A percentile compares a stretch with the other conserved stretches of the same genome.
Evolutionary conservation across 2,329 filamentous ascomycete species (phyloP).

Genomic region (Fusarium illudens): DNA sequence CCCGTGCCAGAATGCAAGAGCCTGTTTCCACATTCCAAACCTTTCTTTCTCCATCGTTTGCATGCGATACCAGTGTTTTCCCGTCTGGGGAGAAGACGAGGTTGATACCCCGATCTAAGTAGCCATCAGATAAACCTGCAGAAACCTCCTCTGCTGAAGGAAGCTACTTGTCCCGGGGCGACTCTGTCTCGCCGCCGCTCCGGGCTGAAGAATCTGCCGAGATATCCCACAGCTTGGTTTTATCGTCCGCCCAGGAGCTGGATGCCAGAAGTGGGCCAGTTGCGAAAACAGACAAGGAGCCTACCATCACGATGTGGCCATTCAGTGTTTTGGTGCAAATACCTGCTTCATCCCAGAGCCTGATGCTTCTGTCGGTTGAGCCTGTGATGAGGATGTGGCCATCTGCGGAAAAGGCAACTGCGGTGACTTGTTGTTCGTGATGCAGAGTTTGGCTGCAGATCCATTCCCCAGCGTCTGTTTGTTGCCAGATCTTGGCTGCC

Average conservation of each 20-base stretch:
- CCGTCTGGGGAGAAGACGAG: background rate
- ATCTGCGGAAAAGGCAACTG: background rate
- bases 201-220: background rate
- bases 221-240: background rate
- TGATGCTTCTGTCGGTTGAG: background rate
- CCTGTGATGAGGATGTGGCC: background rate
- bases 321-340: background rate
- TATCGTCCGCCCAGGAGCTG: too few relatives aligned
- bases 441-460: background rate
- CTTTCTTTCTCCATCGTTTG: background rate
- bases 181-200: background rate
- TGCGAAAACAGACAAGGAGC: background rate
- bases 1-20: background rate
- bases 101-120: background rate
- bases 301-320: too few relatives aligned
- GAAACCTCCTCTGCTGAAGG: background rate
- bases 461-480: background rate
- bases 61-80: background rate
- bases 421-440: rapidly evolving
- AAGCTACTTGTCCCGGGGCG: background rate
- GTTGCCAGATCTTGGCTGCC: background rate
- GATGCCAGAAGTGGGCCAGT: background rate
- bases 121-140: background rate
- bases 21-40: background rate
- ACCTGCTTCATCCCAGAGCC: background rate